Conservation (phyloP, 2,329 filamentous ascomycete genomes). For the Acephala macrosclerotiorum region DNA sequence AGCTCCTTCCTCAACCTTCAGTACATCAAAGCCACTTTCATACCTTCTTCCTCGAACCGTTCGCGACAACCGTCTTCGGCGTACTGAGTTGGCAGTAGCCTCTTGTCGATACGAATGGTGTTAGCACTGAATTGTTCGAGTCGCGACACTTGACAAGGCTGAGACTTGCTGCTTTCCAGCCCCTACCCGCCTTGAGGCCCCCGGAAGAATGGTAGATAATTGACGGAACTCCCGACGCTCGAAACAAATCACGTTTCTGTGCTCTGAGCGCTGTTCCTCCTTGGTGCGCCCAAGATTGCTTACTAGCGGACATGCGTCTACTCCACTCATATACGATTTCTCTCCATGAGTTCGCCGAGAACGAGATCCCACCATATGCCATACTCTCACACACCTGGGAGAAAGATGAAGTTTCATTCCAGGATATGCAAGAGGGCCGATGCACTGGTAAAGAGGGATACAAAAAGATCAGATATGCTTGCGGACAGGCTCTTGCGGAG, state of each 20-base stretch:
- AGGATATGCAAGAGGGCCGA: constrained; percentile 21
- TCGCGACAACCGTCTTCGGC: too few species aligned
- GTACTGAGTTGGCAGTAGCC: too few species aligned
- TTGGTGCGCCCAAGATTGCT: not conserved
- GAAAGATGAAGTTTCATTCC: constrained; percentile 31
- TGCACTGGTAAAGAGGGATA: constrained; percentile 28
- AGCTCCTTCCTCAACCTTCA: too few species aligned
- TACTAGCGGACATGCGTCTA: not conserved
- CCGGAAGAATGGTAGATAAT: too few species aligned
- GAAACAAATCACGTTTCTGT: not conserved
- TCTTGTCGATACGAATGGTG: too few species aligned
- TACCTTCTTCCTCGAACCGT: too few species aligned
- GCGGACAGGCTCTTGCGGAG: constrained; percentile 23
- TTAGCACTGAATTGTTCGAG: too few species aligned
- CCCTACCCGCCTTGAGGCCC: too few species aligned
- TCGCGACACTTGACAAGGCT: too few species aligned
- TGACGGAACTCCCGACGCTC: too few species aligned
- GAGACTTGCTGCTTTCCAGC: too few species aligned
- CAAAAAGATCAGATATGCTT: constrained; percentile 31
- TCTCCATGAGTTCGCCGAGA: not conserved
- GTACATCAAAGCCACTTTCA: too few species aligned
- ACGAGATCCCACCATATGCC: constrained; percentile 31
- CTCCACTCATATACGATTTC: not conserved
- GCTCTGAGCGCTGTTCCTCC: not conserved
- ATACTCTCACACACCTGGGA: constrained; percentile 36